Base-by-base conservation (phyloP, 176 grass and related monocot genomes). In the Aegilops speltoides region DNA sequence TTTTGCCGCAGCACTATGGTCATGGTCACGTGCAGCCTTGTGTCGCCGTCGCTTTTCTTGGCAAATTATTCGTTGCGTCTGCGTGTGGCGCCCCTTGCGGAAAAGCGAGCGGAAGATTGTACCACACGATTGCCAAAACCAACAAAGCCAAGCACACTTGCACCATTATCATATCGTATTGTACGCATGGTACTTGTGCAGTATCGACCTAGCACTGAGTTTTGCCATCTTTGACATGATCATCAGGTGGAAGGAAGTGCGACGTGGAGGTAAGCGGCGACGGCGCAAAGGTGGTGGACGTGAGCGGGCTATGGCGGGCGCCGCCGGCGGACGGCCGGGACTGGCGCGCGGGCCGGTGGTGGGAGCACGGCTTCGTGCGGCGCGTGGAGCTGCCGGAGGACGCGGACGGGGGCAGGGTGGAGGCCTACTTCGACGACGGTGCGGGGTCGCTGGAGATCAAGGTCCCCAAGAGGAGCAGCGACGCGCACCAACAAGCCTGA, bases 331-430 rank as follows among this genome's bases (percentile, higher is more conserved):
- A 92, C 74, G 73, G 85, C 24, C 83, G 81, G 69, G 94, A 99
- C 80, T 99, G 97, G 97, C 88, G 87, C 81, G 54, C 80, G 13
- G 87, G 92, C 1, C 72, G 83, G 84, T 96, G 97, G 97, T 99
- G 97, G 97, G 97, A 98, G 87, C 71, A 96, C 13, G 97, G 97
- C 74, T 98, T 93, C 57, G 94, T 94, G 70, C 78, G 97, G 77
- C 97, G 94, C 0, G 79, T 99, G 17, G 97, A 99, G 90, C 89
- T 99, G 41, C 97, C 97, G 1, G 89, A 88, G 13, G 88, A 96
- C 52, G 92, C 94, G 0, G 89, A 99, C 68, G 87, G 89, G 90
- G 80, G 48, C 79, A 96, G 81, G 84, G 66, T 91, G 25, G 92
- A 94, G 79, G 97, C 97, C n/a, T 94, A 60, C 88, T 71, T 92